These are phyloP conservation scores for Astrephomene gubernaculifera DNA, from an alignment of 139 green algal species.

Conservation along the genomic window DNA sequence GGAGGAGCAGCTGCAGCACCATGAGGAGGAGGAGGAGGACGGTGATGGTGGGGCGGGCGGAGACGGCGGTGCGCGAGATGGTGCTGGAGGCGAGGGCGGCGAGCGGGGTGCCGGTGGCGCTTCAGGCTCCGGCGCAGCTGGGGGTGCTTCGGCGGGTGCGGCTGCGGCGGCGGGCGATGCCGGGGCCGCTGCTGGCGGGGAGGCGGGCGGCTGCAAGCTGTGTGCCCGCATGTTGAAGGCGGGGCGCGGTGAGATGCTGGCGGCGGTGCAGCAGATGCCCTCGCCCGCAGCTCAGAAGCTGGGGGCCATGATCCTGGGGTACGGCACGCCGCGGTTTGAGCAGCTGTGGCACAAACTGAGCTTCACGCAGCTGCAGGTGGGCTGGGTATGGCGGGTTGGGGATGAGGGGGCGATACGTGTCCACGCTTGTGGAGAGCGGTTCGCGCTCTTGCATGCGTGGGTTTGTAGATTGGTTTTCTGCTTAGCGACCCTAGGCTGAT, in stretches of 20 bases:
- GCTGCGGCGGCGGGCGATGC: background rate
- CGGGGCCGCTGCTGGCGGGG: background rate
- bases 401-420: too few species aligned
- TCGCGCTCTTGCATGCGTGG: too few species aligned
- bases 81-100: background rate
- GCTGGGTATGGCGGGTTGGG: background rate
- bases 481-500: too few species aligned
- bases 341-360: slow-evolving; percentile 62
- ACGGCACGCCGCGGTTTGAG: slow-evolving; percentile 45
- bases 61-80: background rate
- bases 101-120: background rate
- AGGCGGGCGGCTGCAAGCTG: slow-evolving; percentile 34
- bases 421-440: too few species aligned
- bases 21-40: background rate
- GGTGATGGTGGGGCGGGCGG: background rate
- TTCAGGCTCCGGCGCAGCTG: too few species aligned
- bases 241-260: slow-evolving; percentile 47
- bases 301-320: slow-evolving; percentile 55
- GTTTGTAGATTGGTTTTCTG: too few species aligned
- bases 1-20: background rate
- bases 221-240: slow-evolving; percentile 48
- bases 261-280: slow-evolving; percentile 38
- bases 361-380: slow-evolving; percentile 25
- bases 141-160: background rate
- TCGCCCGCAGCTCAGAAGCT: slow-evolving; percentile 52